A percentile compares a stretch with the other conserved stretches of the same genome.
Evolutionary conservation across 2,329 filamentous ascomycete species (phyloP).

Genomic region (Domatiomyces globalis): DNA sequence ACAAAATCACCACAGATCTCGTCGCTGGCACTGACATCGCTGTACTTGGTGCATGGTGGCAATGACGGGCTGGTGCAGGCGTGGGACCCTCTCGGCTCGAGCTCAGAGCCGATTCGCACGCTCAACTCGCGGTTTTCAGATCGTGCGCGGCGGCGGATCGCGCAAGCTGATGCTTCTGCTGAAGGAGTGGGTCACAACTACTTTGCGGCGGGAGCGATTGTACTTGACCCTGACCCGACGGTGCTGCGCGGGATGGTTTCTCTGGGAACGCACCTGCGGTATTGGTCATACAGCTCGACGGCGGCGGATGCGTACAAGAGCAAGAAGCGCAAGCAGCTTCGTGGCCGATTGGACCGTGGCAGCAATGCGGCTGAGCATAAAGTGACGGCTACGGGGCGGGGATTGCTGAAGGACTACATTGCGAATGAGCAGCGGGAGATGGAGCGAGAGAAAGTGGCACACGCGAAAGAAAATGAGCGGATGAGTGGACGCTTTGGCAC

Average conservation of each 20-base stretch:
- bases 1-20: slow-evolving; percentile 84
- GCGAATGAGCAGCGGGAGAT: slow-evolving; percentile 73
- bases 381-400: slow-evolving; percentile 49
- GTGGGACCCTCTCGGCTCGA: slow-evolving; percentile 89
- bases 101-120: slow-evolving; percentile 62
- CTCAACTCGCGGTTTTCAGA: slow-evolving; percentile 74
- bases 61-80: slow-evolving; percentile 90
- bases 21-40: slow-evolving; percentile 63
- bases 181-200: slow-evolving; percentile 59
- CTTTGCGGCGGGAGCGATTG: slow-evolving; percentile 69
- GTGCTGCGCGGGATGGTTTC: slow-evolving; percentile 74
- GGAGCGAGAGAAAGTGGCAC: slow-evolving; percentile 54
- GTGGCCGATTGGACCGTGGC: slow-evolving; percentile 51
- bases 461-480: slow-evolving; percentile 52
- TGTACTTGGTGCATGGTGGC: slow-evolving; percentile 85
- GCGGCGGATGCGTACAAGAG: slow-evolving; percentile 57
- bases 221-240: slow-evolving; percentile 75
- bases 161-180: slow-evolving; percentile 53
- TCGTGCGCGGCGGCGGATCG: slow-evolving; percentile 61
- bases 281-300: slow-evolving; percentile 86
- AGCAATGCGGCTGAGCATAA: slow-evolving; percentile 45
- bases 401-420: slow-evolving; percentile 66
- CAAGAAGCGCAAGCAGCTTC: slow-evolving; percentile 55
- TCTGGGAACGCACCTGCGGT: slow-evolving; percentile 73
- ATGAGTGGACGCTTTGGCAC: slow-evolving; percentile 73